Evolutionary conservation across 805 yeast genomes (phyloP).

Genomic region (Candida boidinii): DNA sequence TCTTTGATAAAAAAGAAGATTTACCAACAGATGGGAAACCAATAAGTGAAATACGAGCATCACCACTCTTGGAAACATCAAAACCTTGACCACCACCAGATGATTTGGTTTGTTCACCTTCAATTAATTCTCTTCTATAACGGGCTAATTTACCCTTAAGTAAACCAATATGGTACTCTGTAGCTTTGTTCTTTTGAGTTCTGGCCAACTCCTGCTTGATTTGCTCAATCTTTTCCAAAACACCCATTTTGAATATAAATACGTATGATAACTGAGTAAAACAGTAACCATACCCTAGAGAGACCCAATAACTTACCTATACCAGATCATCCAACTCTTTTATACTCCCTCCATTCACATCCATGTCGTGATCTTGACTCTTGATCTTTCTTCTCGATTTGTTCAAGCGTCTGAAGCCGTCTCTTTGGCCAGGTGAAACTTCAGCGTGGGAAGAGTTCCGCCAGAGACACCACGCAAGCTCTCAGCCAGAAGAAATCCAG

Average conservation of each 20-base stretch:
- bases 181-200: slow-evolving; percentile 96
- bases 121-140: slow-evolving; percentile 82
- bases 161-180: slow-evolving; percentile 93
- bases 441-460: no score
- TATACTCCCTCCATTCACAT: no score
- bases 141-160: slow-evolving; percentile 92
- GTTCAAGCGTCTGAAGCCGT: no score
- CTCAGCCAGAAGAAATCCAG: no score
- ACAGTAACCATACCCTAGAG: no score
- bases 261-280: no score
- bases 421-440: no score
- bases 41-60: slow-evolving; percentile 89
- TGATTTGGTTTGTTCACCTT: slow-evolving; percentile 69
- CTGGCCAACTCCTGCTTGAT: slow-evolving; percentile 91
- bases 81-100: slow-evolving; percentile 71
- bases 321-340: no score
- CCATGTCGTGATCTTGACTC: no score
- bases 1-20: slow-evolving; percentile 79
- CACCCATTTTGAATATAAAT: slow-evolving; percentile 16
- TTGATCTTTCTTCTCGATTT: no score
- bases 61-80: slow-evolving; percentile 93
- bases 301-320: no score
- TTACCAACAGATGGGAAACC: slow-evolving; percentile 99
- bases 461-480: no score
- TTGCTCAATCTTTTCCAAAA: slow-evolving; percentile 67